Evolutionary conservation across 2,329 filamentous ascomycete genomes (phyloP), one percentile per base, ranked within the genome.

Genomic region (Ascochyta rabiei): DNA sequence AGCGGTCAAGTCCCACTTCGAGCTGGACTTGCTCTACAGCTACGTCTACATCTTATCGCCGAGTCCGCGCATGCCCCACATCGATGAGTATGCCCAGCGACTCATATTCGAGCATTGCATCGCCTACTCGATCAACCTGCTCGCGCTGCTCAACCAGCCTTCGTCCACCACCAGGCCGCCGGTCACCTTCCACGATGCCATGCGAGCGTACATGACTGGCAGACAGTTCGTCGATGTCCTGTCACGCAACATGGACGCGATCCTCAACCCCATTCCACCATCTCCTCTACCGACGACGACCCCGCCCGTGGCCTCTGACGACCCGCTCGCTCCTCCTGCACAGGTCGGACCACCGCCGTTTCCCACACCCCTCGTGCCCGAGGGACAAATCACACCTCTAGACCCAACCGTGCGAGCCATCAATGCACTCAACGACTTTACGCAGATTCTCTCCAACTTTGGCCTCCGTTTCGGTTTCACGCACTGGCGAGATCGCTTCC

Each of bases 21-120:
- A 95, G 59, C 84, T 96, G 15, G 95, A 99, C 71, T 77, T 96
- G 37, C 84, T 93, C 41, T 98, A 96, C 77, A 96, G 91, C 69
- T 95, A 91, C 65, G 89, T 96, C 21, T 91, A 97, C 72, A 90
- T 93, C 53, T 83, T 97, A 7, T 91, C 91, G 0, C 91, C 92
- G 0, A 93, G 89, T 31, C 85, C 87, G 1, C 83, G 89, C 40
- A 86, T 89, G 3, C 89, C 90, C 0, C 80, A 84, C 19, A 86
- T 93, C 44, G 88, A 86, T 3, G 84, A 91, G 40, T 91, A 93
- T 70, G 89, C 88, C 33, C 89, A 91, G 57, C 81, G 87, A 26
- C 80, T 96, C 21, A 90, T 96, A 35, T 96, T 96, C 71, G 91
- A 96, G 71, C 88, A 95, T 67, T 88, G 88, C 60, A 86, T 93